Conservation (phyloP, 176 grass and related monocot species). For the Eleusine coracana region DNA sequence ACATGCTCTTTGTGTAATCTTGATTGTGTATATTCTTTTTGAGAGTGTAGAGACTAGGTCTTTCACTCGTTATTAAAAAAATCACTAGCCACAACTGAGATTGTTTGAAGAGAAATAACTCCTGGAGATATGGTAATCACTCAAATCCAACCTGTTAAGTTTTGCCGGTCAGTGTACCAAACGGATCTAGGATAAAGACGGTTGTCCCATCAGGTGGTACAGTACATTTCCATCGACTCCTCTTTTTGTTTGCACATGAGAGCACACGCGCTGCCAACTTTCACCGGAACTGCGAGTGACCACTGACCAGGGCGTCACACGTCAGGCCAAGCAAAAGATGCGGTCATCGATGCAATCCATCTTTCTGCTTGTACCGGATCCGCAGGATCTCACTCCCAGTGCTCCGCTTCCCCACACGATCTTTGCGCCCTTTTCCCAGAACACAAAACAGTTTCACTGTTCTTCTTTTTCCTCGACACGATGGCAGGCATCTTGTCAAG, state of each 20-base stretch:
- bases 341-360: constrained; percentile 19
- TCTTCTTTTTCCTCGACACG: background rate
- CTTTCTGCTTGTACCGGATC: background rate
- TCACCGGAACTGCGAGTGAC: background rate
- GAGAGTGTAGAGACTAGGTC: too few species aligned
- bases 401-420: constrained; percentile 23
- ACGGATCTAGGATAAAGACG: too few species aligned
- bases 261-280: background rate
- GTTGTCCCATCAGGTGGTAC: background rate
- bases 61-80: too few species aligned
- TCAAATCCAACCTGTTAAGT: too few species aligned
- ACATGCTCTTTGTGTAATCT: too few species aligned
- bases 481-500: constrained; percentile 29
- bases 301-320: background rate
- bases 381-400: constrained; percentile 37
- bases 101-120: too few species aligned
- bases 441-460: background rate
- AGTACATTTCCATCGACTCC: background rate
- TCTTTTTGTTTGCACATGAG: constrained; percentile 29
- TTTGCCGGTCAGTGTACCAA: too few species aligned
- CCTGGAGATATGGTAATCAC: too few species aligned
- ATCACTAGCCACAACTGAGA: too few species aligned
- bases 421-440: constrained; percentile 37
- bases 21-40: too few species aligned
- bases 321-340: constrained; percentile 32